Percentiles rank a stretch among this genome's conserved stretches.
phyloP scores from a whole-genome alignment of 352 stramenopile species.

The Phytophthora citrophthora region DNA sequence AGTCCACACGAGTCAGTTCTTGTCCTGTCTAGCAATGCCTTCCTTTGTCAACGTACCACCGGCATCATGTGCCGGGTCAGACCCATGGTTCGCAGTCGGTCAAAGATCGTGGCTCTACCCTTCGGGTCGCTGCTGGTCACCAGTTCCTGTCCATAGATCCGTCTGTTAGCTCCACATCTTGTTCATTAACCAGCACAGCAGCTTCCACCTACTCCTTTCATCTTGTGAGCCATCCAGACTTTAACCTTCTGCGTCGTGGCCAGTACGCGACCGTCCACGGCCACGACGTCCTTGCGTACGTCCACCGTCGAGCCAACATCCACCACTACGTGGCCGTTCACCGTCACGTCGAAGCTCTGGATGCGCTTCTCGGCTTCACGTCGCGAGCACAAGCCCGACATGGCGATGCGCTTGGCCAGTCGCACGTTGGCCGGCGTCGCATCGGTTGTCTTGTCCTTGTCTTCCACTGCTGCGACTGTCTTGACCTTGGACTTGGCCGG shows the following conservation, averaged over 20 bases:
- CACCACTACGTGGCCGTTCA: slow-evolving; percentile 73
- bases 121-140: slow-evolving; percentile 82
- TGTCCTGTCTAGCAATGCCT: neutral
- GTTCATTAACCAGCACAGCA: neutral
- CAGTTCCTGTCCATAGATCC: slow-evolving; percentile 55
- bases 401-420: slow-evolving; percentile 86
- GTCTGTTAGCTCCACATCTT: neutral
- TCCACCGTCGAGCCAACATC: slow-evolving; percentile 71
- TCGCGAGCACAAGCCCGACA: slow-evolving; percentile 81
- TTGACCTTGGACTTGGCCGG: slow-evolving; percentile 12
- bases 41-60: slow-evolving; percentile 56
- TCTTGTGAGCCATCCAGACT: slow-evolving; percentile 91
- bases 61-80: slow-evolving; percentile 88
- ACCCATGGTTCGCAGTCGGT: slow-evolving; percentile 83
- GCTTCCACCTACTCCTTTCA: slow-evolving; percentile 66
- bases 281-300: slow-evolving; percentile 53
- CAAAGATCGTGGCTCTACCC: slow-evolving; percentile 88
- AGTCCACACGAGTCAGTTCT: neutral
- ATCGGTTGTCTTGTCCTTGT: neutral
- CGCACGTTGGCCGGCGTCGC: slow-evolving; percentile 35
- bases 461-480: neutral
- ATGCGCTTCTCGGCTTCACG: slow-evolving; percentile 88
- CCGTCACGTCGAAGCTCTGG: slow-evolving; percentile 64
- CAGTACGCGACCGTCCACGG: slow-evolving; percentile 63
- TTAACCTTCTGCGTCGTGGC: slow-evolving; percentile 48